Conservation (phyloP, 352 stramenopile genomes). For the Aphanomyces stellatus region DNA sequence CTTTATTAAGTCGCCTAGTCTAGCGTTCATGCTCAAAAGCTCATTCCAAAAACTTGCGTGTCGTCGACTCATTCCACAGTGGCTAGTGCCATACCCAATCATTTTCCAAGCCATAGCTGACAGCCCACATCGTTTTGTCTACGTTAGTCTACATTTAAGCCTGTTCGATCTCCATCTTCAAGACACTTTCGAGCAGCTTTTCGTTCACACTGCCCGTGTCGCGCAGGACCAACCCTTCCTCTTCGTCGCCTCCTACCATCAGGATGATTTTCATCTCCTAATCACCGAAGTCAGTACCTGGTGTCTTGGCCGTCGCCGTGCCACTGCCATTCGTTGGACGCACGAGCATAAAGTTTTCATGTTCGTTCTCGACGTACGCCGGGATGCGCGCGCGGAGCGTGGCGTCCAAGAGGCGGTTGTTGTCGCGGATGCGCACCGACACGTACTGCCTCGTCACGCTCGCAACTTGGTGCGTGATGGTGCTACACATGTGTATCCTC, state of each 20-base stretch:
- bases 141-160: no score
- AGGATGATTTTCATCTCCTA: no score
- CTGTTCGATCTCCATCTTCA: constrained; percentile 10
- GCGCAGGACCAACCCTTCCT: background rate
- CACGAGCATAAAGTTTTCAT: constrained; percentile 59
- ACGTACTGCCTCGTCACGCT: constrained; percentile 76
- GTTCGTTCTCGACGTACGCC: constrained; percentile 56
- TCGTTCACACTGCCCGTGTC: background rate
- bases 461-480: constrained; percentile 76
- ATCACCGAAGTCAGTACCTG: background rate
- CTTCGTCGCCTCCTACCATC: background rate
- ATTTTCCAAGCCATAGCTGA: no score
- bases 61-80: no score
- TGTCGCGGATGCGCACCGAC: constrained; percentile 67
- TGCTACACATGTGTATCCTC: constrained; percentile 21
- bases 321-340: constrained; percentile 43
- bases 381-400: constrained; percentile 60
- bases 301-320: background rate
- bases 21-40: no score
- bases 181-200: constrained; percentile 7
- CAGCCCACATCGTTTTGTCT: no score
- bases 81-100: no score
- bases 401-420: constrained; percentile 68
- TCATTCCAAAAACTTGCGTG: no score
- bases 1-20: no score